phyloP scores from a whole-genome alignment of 768 basidiomycete genomes.

The Mycena belliarum region DNA sequence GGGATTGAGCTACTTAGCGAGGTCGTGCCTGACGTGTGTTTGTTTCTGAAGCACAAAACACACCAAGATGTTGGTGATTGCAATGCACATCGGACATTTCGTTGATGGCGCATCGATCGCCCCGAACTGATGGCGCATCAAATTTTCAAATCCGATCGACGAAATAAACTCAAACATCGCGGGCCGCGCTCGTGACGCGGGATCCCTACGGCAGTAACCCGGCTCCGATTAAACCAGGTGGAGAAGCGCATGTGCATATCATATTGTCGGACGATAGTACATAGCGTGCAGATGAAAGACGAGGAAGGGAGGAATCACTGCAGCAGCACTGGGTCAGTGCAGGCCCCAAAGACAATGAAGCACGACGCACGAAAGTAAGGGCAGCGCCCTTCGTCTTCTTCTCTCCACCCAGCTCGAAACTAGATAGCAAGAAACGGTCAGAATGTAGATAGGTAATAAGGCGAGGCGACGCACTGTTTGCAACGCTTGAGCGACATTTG shows the following conservation, averaged over 20 bases:
- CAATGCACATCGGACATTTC: too few species aligned
- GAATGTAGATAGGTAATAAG: neutral
- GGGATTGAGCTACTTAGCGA: too few species aligned
- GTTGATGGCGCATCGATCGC: too few species aligned
- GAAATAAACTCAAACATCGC: too few species aligned
- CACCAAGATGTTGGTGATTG: too few species aligned
- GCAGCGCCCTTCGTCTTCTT: conserved; percentile 99
- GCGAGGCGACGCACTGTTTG: conserved; percentile 80
- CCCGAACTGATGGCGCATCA: too few species aligned
- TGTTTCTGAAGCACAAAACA: too few species aligned
- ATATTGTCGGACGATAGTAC: conserved; percentile 12
- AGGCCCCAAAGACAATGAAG: neutral
- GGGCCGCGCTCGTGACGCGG: too few species aligned
- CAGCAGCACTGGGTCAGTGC: neutral
- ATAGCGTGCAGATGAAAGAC: neutral
- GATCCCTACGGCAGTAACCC: too few species aligned
- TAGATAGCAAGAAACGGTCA: conserved; percentile 44
- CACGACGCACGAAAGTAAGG: conserved; percentile 80
- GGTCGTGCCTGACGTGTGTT: too few species aligned
- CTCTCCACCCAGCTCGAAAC: conserved; percentile 99
- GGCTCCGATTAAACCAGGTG: neutral
- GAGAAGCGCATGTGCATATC: conserved; percentile 7
- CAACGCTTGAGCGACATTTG: conserved; percentile 95
- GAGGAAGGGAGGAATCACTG: conserved; percentile 8
- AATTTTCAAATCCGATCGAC: too few species aligned